Evolutionary conservation across 352 stramenopile genomes (phyloP), one percentile per base, ranked within the genome.

Genomic region (Globisporangium recalcitrans): DNA sequence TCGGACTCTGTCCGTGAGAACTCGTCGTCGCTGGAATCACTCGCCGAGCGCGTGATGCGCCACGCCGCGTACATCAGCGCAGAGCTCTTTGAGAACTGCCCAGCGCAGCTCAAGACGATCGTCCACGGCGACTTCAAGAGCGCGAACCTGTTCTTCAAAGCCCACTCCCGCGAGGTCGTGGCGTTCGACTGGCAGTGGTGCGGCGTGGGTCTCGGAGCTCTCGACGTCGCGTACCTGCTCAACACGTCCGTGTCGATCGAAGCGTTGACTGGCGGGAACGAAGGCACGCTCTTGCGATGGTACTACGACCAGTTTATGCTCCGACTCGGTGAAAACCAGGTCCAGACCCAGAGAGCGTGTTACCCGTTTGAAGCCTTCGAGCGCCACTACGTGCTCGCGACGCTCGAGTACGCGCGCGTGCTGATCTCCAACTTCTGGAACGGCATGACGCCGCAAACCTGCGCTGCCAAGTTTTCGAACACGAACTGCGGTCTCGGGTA

Each of bases 141-240:
- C 29, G 77, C 75, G 53, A 91, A 91, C 52, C 58, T 91, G 9
- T 88, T 88, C 57, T 91, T 91, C 48, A 52, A 87, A 16, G 36
- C 67, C 0, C 40, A 63, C 29, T 70, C 75, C 9, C 68, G 73
- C 5, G 55, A 75, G 16, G 79, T 81, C 14, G 72, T 85, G 57
- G 81, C 79, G 4, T 91, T 91, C 47, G 81, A 91, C 64, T 91
- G 81, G 81, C 79, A 91, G 57, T 91, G 81, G 81, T 75, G 64
- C 14, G 81, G 81, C 3, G 53, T 87, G 22, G 81, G 74, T n/a
- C 68, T 88, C 8, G 81, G 79, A 4, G 81, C 65, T 13, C 63
- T 86, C 49, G 81, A 91, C 60, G 79, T 91, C 24, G 78, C 81
- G 27, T 87, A 88, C 52, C 46, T 91, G 22, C 67, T 91, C 51